A percentile compares a stretch with the other conserved stretches of the same genome.
phyloP scores from a whole-genome alignment of 1,284 basidiomycete genomes.

The Quambalaria eucalypti region DNA sequence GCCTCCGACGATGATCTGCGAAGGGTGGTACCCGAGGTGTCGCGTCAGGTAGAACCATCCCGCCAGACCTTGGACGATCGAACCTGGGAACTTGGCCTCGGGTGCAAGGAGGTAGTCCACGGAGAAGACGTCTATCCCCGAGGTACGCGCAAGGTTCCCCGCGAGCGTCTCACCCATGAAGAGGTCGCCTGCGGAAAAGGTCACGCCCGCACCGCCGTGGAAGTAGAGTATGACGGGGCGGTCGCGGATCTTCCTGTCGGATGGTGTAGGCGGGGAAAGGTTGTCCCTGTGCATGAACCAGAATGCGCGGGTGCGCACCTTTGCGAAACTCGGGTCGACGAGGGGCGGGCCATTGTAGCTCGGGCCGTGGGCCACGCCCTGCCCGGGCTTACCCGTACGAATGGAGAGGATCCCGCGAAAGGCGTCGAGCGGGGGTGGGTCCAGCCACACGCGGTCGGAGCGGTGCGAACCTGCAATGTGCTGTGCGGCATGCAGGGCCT shows the following conservation, averaged over 20 bases:
- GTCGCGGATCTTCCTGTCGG: constrained; percentile 4
- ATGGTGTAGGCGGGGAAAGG: constrained; percentile 11
- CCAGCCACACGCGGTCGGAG: constrained; percentile 38
- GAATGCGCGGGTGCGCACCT: constrained; percentile 25
- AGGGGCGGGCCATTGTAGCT: constrained; percentile 34
- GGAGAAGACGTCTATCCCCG: constrained; percentile 36
- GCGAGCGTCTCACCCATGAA: constrained; percentile 38
- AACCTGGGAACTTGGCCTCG: constrained; percentile 28
- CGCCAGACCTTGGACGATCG: constrained; percentile 32
- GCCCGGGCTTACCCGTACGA: constrained; percentile 15
- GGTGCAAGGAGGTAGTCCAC: constrained; percentile 45
- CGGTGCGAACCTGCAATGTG: constrained; percentile 11
- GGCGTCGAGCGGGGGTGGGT: constrained; percentile 30
- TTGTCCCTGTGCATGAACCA: constrained; percentile 38
- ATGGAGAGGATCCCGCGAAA: constrained; percentile 35
- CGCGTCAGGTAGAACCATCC: constrained; percentile 34
- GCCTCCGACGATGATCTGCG: constrained; percentile 41
- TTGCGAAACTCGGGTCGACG: constrained; percentile 38
- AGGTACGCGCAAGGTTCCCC: constrained; percentile 21
- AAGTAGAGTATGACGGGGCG: constrained; percentile 39
- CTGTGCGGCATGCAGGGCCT: constrained; percentile 22
- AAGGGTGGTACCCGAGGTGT: constrained; percentile 29
- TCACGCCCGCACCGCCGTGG: constrained; percentile 42
- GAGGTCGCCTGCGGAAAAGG: constrained; percentile 37
- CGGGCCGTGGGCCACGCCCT: constrained; percentile 8